Evolutionary conservation across 495 filamentous ascomycete genomes (phyloP), one percentile per base, ranked within the genome.

Genomic region (Trichoderma gamsii): DNA sequence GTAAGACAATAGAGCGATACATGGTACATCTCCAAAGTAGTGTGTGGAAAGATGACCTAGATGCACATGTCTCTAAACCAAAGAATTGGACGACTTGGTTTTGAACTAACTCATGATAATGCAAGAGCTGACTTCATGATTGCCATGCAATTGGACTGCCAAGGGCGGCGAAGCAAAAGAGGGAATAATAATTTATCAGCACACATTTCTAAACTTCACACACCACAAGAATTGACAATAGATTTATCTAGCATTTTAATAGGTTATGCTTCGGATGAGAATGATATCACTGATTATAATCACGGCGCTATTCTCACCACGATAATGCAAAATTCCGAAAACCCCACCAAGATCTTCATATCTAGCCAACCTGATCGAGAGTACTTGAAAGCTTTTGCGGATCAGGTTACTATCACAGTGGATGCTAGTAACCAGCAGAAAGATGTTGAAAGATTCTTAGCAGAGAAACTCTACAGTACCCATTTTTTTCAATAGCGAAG

Each of bases 351-450:
- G 67, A 70, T 83, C 11, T 78, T 83, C 66, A 75, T 83, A 61
- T 82, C 80, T 18, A 81, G 78, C 63, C 73, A 79, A 15, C 77
- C 77, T 4, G 81, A 82, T 56, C 59, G 65, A 23, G 72, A 78
- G 23, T 75, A 79, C 27, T 43, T 68, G 23, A 41, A 49, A 21
- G 49, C n/a, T 3, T 65, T 81, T 44, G 59, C 68, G 41, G 63
- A 51, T 18, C 38, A 51, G 3, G 67, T 75, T 18, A 80, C 72
- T 59, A 70, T 82, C 41, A 67, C 71, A n/a, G 80, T 83, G 41
- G 56, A 72, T 41, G 77, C 79, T 9, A 74, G 49, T 0, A 65
- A 76, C 49, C 75, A 77, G 51, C 38, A 70, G 16, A 18, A 67
- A 23, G 75, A 77, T 56, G 74, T 77, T 1, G 16, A 52, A 18